These are phyloP conservation scores for Debaryomycetaceae sp. DNA, from an alignment of 1,139 yeast genomes.

Conservation along the genomic window DNA sequence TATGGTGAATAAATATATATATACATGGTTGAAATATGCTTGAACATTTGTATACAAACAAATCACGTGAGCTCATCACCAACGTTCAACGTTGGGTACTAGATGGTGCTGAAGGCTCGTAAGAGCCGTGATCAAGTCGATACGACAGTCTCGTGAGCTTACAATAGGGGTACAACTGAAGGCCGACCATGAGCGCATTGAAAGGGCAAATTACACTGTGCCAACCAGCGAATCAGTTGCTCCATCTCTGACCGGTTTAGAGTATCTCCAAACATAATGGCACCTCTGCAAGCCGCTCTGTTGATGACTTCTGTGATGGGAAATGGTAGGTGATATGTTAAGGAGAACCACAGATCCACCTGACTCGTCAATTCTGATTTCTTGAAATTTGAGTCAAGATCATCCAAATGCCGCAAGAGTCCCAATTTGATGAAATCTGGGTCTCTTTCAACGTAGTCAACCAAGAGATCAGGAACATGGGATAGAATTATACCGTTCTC, in stretches of 20 bases:
- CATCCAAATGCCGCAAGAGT: conserved; percentile 40
- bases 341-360: conserved; percentile 14
- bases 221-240: conserved; percentile 36
- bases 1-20: background rate
- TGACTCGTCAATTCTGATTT: conserved; percentile 9
- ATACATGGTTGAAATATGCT: background rate
- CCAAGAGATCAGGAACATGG: conserved; percentile 40
- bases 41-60: background rate
- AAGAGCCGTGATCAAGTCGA: no score
- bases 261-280: conserved; percentile 70
- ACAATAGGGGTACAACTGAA: conserved; percentile 53
- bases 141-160: no score
- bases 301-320: conserved; percentile 48
- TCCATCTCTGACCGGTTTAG: conserved; percentile 44
- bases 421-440: conserved; percentile 25
- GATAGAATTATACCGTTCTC: conserved; percentile 16
- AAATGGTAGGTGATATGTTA: conserved; percentile 37
- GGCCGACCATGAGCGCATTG: conserved; percentile 91
- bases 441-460: conserved; percentile 23
- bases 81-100: conserved; percentile 4
- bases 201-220: conserved; percentile 58
- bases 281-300: conserved; percentile 66
- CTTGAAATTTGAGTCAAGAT: conserved; percentile 25
- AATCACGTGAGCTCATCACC: background rate
- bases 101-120: no score